These are phyloP conservation scores for Helicostylum pulchrum DNA, from an alignment of 192 early-diverging fungal species.

Conservation along the genomic window DNA sequence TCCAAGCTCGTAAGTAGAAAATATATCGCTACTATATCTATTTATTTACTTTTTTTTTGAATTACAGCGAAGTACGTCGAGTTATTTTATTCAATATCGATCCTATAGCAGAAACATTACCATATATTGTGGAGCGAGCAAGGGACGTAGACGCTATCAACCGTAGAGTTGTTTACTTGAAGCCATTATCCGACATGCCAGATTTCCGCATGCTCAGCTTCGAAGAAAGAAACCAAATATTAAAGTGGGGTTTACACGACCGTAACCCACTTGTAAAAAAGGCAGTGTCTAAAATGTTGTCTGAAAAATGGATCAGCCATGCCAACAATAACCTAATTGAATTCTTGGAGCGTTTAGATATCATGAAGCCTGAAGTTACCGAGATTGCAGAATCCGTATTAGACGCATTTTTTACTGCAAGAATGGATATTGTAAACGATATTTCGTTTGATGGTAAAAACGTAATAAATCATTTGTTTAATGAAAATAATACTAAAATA, in stretches of 20 bases:
- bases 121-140: slow-evolving; percentile 70
- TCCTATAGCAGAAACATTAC: slow-evolving; percentile 57
- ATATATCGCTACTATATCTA: neutral
- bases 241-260: slow-evolving; percentile 78
- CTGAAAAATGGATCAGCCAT: slow-evolving; percentile 69
- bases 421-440: slow-evolving; percentile 64
- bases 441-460: slow-evolving; percentile 56
- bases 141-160: slow-evolving; percentile 75
- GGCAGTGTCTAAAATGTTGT: slow-evolving; percentile 66
- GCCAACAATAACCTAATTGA: slow-evolving; percentile 71
- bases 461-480: too few species aligned
- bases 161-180: slow-evolving; percentile 67
- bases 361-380: slow-evolving; percentile 63
- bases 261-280: slow-evolving; percentile 74
- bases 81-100: slow-evolving; percentile 76
- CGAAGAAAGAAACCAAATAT: slow-evolving; percentile 66
- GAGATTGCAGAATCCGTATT: slow-evolving; percentile 60
- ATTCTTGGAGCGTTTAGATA: slow-evolving; percentile 69
- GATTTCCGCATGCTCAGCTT: slow-evolving; percentile 69
- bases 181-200: slow-evolving; percentile 62
- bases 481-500: too few species aligned
- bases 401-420: slow-evolving; percentile 58
- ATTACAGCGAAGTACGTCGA: slow-evolving; percentile 73
- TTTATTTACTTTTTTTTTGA: slow-evolving; percentile 14
- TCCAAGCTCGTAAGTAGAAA: slow-evolving; percentile 60